Conservation (phyloP, 2,329 filamentous ascomycete species). For the Ceratocystis harringtonii region DNA sequence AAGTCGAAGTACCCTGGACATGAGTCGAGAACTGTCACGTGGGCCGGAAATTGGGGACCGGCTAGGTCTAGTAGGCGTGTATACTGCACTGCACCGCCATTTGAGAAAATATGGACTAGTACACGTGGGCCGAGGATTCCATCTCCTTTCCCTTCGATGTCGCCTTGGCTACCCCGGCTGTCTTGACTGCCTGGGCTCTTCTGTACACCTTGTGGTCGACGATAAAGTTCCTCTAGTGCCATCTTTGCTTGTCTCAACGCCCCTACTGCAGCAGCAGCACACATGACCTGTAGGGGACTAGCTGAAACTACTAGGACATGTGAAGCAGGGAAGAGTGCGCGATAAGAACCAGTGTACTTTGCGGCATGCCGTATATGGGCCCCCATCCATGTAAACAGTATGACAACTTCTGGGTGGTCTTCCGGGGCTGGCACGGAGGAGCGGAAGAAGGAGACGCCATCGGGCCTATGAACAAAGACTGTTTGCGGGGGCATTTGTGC, state of each 20-base stretch:
- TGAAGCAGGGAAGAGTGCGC: constrained; percentile 31
- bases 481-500: neutral
- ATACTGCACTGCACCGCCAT: constrained; percentile 29
- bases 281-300: neutral
- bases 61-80: neutral
- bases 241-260: neutral
- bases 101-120: constrained; percentile 38
- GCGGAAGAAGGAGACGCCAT: neutral
- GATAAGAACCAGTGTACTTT: constrained; percentile 36
- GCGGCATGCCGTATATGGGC: constrained; percentile 34
- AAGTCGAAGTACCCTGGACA: neutral
- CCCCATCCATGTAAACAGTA: constrained; percentile 37
- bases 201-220: neutral
- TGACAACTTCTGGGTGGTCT: constrained; percentile 30
- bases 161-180: neutral
- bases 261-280: neutral
- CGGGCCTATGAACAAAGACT: neutral
- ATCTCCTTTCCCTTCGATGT: neutral
- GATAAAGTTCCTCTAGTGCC: neutral
- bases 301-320: constrained; percentile 30
- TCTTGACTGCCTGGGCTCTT: neutral
- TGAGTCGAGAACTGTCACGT: neutral
- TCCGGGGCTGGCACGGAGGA: neutral
- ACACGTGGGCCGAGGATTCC: constrained; percentile 24
- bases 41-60: neutral